phyloP scores from a whole-genome alignment of 225 moss, liverwort and hornwort genomes.

The Physcomitrium patens region DNA sequence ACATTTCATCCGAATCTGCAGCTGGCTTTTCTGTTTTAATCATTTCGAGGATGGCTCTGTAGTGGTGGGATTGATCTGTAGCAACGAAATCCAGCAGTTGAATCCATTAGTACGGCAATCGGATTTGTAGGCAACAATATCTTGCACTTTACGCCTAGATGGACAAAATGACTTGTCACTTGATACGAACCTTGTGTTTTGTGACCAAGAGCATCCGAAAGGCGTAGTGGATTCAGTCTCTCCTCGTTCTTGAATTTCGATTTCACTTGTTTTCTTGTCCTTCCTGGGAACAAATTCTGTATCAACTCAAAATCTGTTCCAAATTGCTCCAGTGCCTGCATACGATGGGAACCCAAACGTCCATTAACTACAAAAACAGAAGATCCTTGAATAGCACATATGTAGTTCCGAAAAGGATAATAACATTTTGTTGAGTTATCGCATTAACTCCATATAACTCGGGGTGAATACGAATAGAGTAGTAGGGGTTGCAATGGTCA shows the following conservation, averaged over 20 bases:
- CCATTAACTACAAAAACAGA: not conserved
- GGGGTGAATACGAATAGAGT: too few species aligned
- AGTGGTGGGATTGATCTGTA: slow-evolving; percentile 70
- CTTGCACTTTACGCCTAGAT: not conserved
- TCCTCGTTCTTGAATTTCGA: slow-evolving; percentile 98
- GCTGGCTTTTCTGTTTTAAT: slow-evolving; percentile 52
- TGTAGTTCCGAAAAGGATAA: too few species aligned
- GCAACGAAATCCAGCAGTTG: slow-evolving; percentile 5
- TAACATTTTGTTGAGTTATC: too few species aligned
- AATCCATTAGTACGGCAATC: not conserved
- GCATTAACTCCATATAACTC: too few species aligned
- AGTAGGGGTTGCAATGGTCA: too few species aligned
- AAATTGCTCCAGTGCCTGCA: slow-evolving; percentile 86
- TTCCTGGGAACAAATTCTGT: slow-evolving; percentile 87
- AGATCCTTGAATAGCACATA: not conserved
- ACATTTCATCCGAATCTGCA: slow-evolving; percentile 37
- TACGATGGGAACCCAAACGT: not conserved
- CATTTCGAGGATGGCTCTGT: slow-evolving; percentile 63
- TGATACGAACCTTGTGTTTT: slow-evolving; percentile 56
- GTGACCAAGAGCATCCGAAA: slow-evolving; percentile 82
- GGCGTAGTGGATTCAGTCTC: slow-evolving; percentile 74
- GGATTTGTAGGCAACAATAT: not conserved
- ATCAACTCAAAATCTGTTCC: slow-evolving; percentile 98
- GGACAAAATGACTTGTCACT: slow-evolving; percentile 6
- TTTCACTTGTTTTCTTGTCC: slow-evolving; percentile 94